Base-by-base conservation (phyloP, 164 flowering plant genomes). In the Malania oleifera region DNA sequence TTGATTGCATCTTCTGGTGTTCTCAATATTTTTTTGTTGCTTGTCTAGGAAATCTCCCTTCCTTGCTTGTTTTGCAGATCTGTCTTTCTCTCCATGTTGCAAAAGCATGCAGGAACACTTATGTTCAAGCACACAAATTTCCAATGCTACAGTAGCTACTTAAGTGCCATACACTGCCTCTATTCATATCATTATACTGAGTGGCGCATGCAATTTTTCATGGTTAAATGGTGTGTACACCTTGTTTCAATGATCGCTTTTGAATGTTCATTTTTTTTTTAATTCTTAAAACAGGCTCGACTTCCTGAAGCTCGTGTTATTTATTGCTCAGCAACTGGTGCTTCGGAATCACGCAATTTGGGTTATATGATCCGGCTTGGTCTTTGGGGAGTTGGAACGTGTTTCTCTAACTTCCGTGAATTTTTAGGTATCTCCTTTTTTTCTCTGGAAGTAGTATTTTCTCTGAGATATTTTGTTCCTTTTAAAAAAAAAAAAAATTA, bases 321-420 rank as follows among this genome's bases (percentile, higher is more conserved):
- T 70, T 93, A 93, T 70, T 93, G 99, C 81, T 93, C 99, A 39
- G 99, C 99, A 46, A 93, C 99, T 67, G 99, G 99, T 75, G 99
- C 99, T 64, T 88, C 99, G 57, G 99, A 93, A 66, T 97, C 99
- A 41, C 89, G 99, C 40, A 93, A 93, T 64, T 63, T 93, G 91
- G 99, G 96, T 58, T 93, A 93, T 71, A 93, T 93, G 99, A 82
- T 86, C 67, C 85, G 99, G 15, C 91, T 93, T 67, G 99, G 99
- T 64, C 96, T 93, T 66, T 93, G 99, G 99, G 99, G 99, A 57
- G 67, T 74, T 59, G 96, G 93, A 64, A 90, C 99, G 47, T 78
- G 81, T 74, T 93, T 93, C 66, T 18, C 59, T 43, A 72, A 81
- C 46, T 90, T 93, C 62, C 86, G 72, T 44, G 85, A 78, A 19